Percentiles rank a stretch among this genome's conserved stretches.
Evolutionary conservation across 2,329 filamentous ascomycete species (phyloP).

Genomic region (Monosporascus ibericus): DNA sequence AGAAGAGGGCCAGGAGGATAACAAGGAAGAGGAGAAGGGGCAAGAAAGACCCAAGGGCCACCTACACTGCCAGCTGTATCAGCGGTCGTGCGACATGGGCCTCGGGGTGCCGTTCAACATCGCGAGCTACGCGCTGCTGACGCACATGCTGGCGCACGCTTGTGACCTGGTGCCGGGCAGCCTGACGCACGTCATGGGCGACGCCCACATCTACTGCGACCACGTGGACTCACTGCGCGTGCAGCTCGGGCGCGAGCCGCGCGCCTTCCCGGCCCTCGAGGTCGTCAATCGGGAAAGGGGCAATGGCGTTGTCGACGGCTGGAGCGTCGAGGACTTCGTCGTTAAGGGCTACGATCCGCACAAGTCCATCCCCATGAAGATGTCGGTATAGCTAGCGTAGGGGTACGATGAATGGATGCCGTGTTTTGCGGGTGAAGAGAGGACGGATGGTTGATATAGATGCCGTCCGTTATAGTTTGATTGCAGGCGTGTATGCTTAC

Average conservation of each 20-base stretch:
- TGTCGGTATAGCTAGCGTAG: slow-evolving; percentile 63
- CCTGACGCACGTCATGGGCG: slow-evolving; percentile 92
- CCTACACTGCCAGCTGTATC: slow-evolving; percentile 85
- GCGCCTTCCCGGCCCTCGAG: slow-evolving; percentile 71
- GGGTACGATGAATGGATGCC: neutral
- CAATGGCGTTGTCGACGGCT: slow-evolving; percentile 84
- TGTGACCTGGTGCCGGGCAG: slow-evolving; percentile 79
- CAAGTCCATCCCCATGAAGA: slow-evolving; percentile 94
- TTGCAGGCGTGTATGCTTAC: too few species aligned
- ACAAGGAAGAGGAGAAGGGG: slow-evolving; percentile 17
- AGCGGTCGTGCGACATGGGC: slow-evolving; percentile 94
- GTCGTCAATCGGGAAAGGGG: slow-evolving; percentile 58
- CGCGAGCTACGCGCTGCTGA: slow-evolving; percentile 85
- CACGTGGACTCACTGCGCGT: slow-evolving; percentile 81
- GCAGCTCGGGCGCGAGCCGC: slow-evolving; percentile 75
- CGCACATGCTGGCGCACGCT: slow-evolving; percentile 89
- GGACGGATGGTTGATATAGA: too few species aligned
- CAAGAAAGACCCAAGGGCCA: slow-evolving; percentile 50
- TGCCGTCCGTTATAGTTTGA: too few species aligned
- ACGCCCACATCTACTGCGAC: slow-evolving; percentile 93
- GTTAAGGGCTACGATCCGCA: slow-evolving; percentile 86
- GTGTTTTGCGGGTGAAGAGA: neutral
- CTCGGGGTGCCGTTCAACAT: slow-evolving; percentile 98
- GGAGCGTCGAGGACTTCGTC: slow-evolving; percentile 82
- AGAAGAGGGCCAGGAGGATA: neutral